Evolutionary conservation across 768 basidiomycete genomes (phyloP), one percentile per base, ranked within the genome.

Genomic region (Suillus decipiens): DNA sequence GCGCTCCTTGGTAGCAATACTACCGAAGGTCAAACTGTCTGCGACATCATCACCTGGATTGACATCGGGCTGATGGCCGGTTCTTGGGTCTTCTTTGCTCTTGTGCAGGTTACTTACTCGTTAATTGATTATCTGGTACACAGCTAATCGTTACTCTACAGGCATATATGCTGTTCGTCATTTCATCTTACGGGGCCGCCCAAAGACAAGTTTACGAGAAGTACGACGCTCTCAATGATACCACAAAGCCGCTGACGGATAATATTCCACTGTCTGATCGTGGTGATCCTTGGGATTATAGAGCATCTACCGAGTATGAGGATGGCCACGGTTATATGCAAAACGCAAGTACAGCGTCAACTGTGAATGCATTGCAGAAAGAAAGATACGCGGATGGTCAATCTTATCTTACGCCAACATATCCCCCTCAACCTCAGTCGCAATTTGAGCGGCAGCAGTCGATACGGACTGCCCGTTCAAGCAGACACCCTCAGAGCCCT

Each of bases 21-120:
- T 37, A 69, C 74, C 42, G 84, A 93, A 72, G 91, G 87, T 7
- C 74, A 87, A 41, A 86, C 84, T 6, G 81, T 99, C 28, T 99
- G 97, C 77, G 81, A 88, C 54, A 89, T 97, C 61, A 96, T 98
- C 72, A 82, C 94, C 5, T 97, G 95, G 93, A 91, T 93, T 11
- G 91, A 92, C 69, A 80, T 97, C 15, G 96, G 96, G 42, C 78
- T 98, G 61, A 96, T 99, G 94, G 90, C 82, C 22, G 93, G 86
- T 9, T 79, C 97, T 7, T 98, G 95, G 92, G 75, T 91, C 11
- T 71, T 97, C 17, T 79, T 97, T 33, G 85, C 84, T n/a, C 79
- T 89, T 64, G 78, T 92, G 41, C 94, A 96, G 74, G 90, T 89
- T 74, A 68, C 88, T 37, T n/a, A n/a, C 1, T 14, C 48, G 17